phyloP scores from a whole-genome alignment of 495 filamentous ascomycete genomes.

The Daldinia vernicosa region DNA sequence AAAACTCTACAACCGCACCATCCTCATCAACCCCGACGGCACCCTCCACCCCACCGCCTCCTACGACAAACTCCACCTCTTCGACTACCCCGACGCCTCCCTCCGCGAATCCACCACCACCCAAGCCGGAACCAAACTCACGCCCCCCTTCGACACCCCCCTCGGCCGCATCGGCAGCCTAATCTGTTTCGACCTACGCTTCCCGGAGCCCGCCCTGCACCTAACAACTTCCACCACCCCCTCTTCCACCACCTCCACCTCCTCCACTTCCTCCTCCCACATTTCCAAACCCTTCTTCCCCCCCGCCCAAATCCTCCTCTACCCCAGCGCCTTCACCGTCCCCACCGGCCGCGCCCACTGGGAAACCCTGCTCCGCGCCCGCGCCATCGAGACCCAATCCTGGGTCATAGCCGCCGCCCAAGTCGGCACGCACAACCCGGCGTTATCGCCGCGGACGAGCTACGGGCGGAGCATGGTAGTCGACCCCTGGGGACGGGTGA shows the following conservation, averaged over 20 bases:
- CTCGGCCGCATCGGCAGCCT: constrained; percentile 78
- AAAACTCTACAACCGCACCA: constrained; percentile 58
- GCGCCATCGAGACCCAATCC: constrained; percentile 89
- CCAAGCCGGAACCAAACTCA: constrained; percentile 50
- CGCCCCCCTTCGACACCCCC: constrained; percentile 73
- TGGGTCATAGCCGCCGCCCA: constrained; percentile 93
- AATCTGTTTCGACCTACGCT: constrained; percentile 94
- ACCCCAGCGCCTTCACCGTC: constrained; percentile 90
- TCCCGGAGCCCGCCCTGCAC: constrained; percentile 77
- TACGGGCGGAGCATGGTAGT: constrained; percentile 92
- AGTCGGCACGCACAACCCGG: constrained; percentile 77
- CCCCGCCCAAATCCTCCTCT: constrained; percentile 63
- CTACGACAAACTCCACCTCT: constrained; percentile 68
- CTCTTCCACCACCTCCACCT: constrained; percentile 51
- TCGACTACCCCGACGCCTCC: constrained; percentile 48
- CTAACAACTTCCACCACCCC: constrained; percentile 58
- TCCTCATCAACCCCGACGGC: constrained; percentile 56
- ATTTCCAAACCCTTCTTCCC: neutral
- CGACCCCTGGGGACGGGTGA: constrained; percentile 84
- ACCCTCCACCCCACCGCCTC: constrained; percentile 41
- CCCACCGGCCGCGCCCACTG: constrained; percentile 89
- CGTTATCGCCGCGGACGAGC: constrained; percentile 66
- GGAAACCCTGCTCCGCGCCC: constrained; percentile 76
- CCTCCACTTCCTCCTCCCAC: no score
- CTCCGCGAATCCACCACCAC: constrained; percentile 48